Base-by-base conservation (phyloP, 2,329 filamentous ascomycete genomes). In the Cryphonectria carpinicola region DNA sequence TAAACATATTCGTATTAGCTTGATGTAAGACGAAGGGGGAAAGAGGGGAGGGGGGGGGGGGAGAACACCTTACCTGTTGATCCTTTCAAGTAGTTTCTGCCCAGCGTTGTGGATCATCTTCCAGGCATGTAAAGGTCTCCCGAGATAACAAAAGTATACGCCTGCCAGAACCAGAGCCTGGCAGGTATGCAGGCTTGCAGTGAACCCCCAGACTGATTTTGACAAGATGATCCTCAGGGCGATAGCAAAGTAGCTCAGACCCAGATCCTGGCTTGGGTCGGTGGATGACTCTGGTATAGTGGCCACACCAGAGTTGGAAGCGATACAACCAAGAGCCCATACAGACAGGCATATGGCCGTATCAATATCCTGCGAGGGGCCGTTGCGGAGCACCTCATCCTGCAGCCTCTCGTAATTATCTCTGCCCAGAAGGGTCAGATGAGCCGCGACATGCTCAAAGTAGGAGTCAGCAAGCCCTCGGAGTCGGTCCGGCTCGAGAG, bases 141-240 rank as follows among this genome's bases (percentile, higher is more conserved):
- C 81, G 7, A 80, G 72, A 66, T 80, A 77, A 7, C 78, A 74
- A 70, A 82, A 81, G 70, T 80, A 82, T 1, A 80, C 79, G n/a
- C 78, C 77, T 13, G 79, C 80, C 22, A 82, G 77, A 19, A 82
- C 71, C 13, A 81, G 74, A 8, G 78, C 81, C 68, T 81, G 80
- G 35, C 78, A 81, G 10, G 76, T 71, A 8, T 67, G 63, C 32
- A 80, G 74, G 25, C 72, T 75, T 14, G 79, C 76, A 7, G 76
- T 75, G 68, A 82, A 80, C 0, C 76, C 75, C 80, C 79, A 81
- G 2, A 79, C 61, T 6, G 78, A 71, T 28, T 77, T 75, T 52
- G 76, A 76, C 8, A 81, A 71, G 22, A 81, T 77, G n/a, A 81
- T 78, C 37, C 77, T 76, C 14, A 82, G 69, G 7, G 80, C 80